A percentile compares a stretch with the other conserved stretches of the same genome.
Conservation (phyloP, 306 rosid genomes). For the Vigna angularis region DNA sequence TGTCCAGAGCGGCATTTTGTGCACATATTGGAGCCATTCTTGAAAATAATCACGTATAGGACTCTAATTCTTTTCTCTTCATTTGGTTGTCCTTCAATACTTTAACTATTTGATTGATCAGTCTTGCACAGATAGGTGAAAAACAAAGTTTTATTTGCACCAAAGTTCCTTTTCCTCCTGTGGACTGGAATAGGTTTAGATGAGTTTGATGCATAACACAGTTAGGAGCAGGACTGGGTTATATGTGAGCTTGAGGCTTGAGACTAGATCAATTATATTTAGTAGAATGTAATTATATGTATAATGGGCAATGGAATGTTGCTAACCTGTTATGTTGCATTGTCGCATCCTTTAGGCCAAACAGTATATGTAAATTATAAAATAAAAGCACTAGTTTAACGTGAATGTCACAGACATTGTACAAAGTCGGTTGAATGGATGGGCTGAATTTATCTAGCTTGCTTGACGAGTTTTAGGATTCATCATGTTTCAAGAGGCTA, state of each 20-base stretch:
- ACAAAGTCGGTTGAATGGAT: neutral
- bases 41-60: conserved; percentile 94
- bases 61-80: conserved; percentile 41
- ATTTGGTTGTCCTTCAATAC: neutral
- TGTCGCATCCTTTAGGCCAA: conserved; percentile 12
- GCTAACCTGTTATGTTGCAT: conserved; percentile 12
- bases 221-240: conserved; percentile 14
- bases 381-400: neutral
- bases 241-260: neutral
- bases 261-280: neutral
- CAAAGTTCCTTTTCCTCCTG: conserved; percentile 28
- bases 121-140: conserved; percentile 21
- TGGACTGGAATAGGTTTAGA: conserved; percentile 28
- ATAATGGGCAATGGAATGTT: neutral
- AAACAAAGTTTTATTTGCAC: conserved; percentile 21
- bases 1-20: conserved; percentile 98
- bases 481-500: neutral
- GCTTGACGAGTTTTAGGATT: neutral
- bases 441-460: neutral
- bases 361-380: neutral
- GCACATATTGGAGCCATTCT: conserved; percentile 95
- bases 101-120: conserved; percentile 12
- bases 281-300: neutral
- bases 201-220: neutral
- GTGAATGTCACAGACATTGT: neutral